Percentiles rank a stretch among this genome's conserved stretches.
These are phyloP conservation scores for Fusarium buharicum DNA, from an alignment of 2,329 filamentous ascomycete species.

Conservation along the genomic window DNA sequence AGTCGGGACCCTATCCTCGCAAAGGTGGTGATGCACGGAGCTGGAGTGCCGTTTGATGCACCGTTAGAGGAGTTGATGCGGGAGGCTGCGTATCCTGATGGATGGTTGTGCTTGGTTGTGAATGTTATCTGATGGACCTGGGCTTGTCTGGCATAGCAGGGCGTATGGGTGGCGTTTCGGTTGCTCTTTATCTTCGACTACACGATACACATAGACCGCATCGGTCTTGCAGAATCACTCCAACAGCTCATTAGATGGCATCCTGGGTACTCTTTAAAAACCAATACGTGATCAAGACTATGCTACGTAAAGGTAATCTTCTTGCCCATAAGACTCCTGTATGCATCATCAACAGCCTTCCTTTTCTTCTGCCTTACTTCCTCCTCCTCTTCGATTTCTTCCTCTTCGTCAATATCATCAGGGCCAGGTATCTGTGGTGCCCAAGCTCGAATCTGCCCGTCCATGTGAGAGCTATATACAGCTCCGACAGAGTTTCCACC, in stretches of 20 bases:
- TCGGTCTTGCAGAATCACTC: conserved; percentile 1
- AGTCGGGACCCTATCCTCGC: conserved; percentile 85
- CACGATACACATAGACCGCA: not conserved
- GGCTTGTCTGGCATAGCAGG: conserved; percentile 16
- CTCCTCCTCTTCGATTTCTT: conserved; percentile 56
- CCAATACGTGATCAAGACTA: not conserved
- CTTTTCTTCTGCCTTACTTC: conserved; percentile 70
- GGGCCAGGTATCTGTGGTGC: conserved; percentile 66
- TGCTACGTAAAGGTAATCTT: conserved; percentile 70
- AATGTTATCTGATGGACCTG: conserved; percentile 66
- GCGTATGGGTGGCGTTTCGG: conserved; percentile 34
- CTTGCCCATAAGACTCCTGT: conserved; percentile 77
- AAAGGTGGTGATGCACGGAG: conserved; percentile 86
- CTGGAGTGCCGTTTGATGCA: conserved; percentile 80
- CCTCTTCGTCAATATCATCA: conserved; percentile 61
- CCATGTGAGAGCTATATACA: conserved; percentile 83
- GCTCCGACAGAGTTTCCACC: conserved; percentile 63
- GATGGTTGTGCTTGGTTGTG: conserved; percentile 87
- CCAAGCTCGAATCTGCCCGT: conserved; percentile 87
- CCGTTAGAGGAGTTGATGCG: conserved; percentile 84
- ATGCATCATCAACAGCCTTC: conserved; percentile 82
- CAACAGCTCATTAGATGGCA: conserved; percentile 3
- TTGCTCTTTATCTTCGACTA: conserved; percentile 4
- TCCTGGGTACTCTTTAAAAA: conserved; percentile 1
- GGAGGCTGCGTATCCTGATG: conserved; percentile 88